Conservation (phyloP, 2,329 filamentous ascomycete genomes). For the Trichoderma sp. region DNA sequence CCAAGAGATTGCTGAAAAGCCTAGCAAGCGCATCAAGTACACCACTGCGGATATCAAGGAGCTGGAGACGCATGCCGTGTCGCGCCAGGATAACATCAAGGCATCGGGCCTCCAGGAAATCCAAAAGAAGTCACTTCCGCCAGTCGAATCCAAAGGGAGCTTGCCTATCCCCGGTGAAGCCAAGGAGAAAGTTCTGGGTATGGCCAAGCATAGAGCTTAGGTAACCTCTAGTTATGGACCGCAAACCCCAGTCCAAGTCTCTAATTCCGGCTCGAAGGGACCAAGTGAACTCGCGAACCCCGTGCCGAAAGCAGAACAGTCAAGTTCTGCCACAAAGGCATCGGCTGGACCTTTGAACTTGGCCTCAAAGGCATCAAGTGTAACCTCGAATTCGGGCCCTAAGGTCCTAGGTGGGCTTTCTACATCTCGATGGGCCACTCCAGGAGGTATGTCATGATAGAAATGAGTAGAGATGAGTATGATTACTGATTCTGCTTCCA, state of each 20-base stretch:
- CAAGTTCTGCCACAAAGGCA: neutral
- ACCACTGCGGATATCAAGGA: conserved; percentile 16
- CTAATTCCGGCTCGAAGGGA: neutral
- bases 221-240: neutral
- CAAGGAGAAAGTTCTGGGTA: neutral
- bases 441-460: neutral
- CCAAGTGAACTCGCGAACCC: neutral
- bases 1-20: conserved; percentile 1
- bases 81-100: conserved; percentile 2
- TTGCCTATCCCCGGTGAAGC: neutral
- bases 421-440: conserved; percentile 21
- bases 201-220: conserved; percentile 3
- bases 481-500: neutral
- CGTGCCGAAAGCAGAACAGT: neutral
- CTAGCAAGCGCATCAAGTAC: conserved; percentile 21
- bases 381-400: neutral
- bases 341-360: neutral
- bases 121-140: neutral
- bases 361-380: neutral
- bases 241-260: neutral
- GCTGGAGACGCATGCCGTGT: conserved; percentile 7
- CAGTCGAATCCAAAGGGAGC: neutral
- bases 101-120: conserved; percentile 8
- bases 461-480: neutral
- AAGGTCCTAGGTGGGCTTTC: conserved; percentile 16